Evolutionary conservation across 1,139 yeast genomes (phyloP).

Genomic region (Protomyces pachydermus): DNA sequence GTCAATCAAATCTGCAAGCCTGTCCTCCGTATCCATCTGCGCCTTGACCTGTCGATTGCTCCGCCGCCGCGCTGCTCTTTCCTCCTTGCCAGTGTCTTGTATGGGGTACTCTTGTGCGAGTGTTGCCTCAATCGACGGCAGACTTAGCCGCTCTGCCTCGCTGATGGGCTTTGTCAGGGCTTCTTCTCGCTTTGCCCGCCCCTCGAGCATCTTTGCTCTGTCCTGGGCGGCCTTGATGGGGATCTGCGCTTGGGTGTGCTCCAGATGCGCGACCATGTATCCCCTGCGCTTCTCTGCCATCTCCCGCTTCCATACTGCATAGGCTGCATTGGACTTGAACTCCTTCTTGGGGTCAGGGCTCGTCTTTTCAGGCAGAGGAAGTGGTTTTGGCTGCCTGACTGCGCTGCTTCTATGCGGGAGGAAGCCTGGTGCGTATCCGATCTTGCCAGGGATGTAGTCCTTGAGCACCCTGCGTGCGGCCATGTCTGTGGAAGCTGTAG

Average conservation of each 20-base stretch:
- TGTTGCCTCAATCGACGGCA: conserved; percentile 22
- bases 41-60: conserved; percentile 1
- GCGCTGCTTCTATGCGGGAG: conserved; percentile 6
- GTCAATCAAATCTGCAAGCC: conserved; percentile 13
- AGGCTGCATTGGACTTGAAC: not conserved
- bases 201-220: not conserved
- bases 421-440: conserved; percentile 11
- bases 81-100: conserved; percentile 1
- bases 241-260: not conserved
- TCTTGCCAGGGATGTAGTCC: conserved; percentile 11
- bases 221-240: conserved; percentile 6
- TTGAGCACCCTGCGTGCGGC: not conserved
- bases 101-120: conserved; percentile 25
- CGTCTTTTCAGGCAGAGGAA: conserved; percentile 5
- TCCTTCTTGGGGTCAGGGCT: not conserved
- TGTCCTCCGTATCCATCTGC: not conserved
- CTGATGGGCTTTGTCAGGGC: not conserved
- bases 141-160: conserved; percentile 6
- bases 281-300: conserved; percentile 1
- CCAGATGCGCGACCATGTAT: conserved; percentile 10
- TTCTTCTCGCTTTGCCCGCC: conserved; percentile 6
- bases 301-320: conserved; percentile 12
- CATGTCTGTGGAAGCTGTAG: not conserved
- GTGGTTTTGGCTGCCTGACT: conserved; percentile 3
- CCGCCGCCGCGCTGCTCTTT: not conserved